phyloP scores from a whole-genome alignment of 495 filamentous ascomycete genomes.

The Lichina pygmaea region DNA sequence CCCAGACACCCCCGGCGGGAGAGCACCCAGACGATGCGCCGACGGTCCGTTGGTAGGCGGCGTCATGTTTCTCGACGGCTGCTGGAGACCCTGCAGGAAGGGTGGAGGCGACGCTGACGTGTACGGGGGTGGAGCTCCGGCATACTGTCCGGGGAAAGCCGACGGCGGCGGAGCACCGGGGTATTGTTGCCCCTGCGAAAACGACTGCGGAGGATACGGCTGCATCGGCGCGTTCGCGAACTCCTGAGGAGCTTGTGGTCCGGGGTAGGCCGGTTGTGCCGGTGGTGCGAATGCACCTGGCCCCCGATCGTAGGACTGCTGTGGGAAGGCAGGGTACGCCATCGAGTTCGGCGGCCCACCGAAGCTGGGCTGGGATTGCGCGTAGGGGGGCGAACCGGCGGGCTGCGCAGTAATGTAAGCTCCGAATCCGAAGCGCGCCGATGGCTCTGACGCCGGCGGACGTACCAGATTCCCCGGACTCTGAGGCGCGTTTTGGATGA shows the following conservation, averaged over 20 bases:
- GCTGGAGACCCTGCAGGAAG: constrained; percentile 13
- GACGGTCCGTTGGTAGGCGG: constrained; percentile 15
- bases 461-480: no score
- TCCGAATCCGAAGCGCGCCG: no score
- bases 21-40: constrained; percentile 19
- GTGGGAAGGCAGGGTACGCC: constrained; percentile 6
- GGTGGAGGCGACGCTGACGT: constrained; percentile 5
- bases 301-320: constrained; percentile 9
- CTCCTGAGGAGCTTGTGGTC: background rate
- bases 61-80: constrained; percentile 15
- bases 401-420: constrained; percentile 1
- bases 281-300: background rate
- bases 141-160: background rate
- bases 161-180: constrained; percentile 1
- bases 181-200: constrained; percentile 2
- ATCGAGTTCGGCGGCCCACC: constrained; percentile 6
- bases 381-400: constrained; percentile 8
- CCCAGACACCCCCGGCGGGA: constrained; percentile 24
- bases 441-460: no score
- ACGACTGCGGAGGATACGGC: constrained; percentile 1
- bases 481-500: no score
- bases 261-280: constrained; percentile 2
- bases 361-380: constrained; percentile 8
- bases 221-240: constrained; percentile 1
- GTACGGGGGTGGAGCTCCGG: background rate